Conservation (phyloP, 2,329 filamentous ascomycete species). For the Pezicula rhizophila region DNA sequence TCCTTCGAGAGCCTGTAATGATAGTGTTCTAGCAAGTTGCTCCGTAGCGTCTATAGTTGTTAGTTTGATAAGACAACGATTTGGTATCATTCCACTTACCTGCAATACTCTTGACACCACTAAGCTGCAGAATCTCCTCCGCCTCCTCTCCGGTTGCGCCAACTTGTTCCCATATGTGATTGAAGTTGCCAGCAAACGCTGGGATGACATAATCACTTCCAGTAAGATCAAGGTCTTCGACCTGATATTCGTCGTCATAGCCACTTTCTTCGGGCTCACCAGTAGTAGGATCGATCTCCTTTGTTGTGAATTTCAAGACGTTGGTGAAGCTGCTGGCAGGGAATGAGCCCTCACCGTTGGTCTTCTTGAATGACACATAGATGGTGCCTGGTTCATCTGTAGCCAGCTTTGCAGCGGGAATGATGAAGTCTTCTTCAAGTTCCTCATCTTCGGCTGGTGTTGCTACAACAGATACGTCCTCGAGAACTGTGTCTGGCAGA, state of each 20-base stretch:
- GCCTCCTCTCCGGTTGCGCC: slow-evolving; percentile 84
- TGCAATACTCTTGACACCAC: slow-evolving; percentile 83
- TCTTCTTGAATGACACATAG: slow-evolving; percentile 90
- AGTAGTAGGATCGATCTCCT: slow-evolving; percentile 95
- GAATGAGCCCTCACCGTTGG: slow-evolving; percentile 68
- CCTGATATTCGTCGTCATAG: slow-evolving; percentile 97
- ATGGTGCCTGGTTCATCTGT: slow-evolving; percentile 88
- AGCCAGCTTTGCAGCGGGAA: slow-evolving; percentile 74
- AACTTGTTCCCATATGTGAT: slow-evolving; percentile 90
- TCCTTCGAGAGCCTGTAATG: slow-evolving; percentile 88
- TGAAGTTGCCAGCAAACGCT: slow-evolving; percentile 90
- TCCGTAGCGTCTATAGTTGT: slow-evolving; percentile 73
- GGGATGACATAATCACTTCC: slow-evolving; percentile 94
- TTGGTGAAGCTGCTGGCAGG: slow-evolving; percentile 82
- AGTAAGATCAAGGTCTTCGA: slow-evolving; percentile 84
- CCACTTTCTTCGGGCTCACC: slow-evolving; percentile 84
- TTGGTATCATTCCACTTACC: slow-evolving; percentile 45
- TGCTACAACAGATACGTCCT: slow-evolving; percentile 80
- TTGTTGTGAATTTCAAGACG: slow-evolving; percentile 91
- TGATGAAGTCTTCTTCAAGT: slow-evolving; percentile 87
- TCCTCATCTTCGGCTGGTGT: slow-evolving; percentile 77
- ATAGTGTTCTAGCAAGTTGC: slow-evolving; percentile 78
- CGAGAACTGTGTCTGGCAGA: slow-evolving; percentile 79
- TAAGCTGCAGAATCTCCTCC: slow-evolving; percentile 83
- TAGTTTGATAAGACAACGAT: slow-evolving; percentile 15